Percentiles rank a stretch among this genome's conserved stretches.
Conservation (phyloP, 352 stramenopile genomes). For the Pythium brassicae region DNA sequence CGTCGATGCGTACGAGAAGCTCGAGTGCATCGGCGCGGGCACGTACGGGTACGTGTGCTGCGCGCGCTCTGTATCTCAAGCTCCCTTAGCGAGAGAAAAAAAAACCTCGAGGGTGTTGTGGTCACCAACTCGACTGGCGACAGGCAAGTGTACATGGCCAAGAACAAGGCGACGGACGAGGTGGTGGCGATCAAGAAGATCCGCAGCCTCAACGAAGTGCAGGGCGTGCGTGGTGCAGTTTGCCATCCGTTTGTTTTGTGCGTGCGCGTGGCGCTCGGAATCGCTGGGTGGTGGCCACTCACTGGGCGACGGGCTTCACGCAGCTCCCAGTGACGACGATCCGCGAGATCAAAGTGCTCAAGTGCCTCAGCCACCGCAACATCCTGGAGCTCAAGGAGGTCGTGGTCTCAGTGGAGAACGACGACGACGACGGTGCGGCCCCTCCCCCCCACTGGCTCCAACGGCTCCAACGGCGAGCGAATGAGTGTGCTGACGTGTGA, state of each 20-base stretch:
- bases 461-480: too few relatives aligned
- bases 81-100: too few relatives aligned
- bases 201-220: slow-evolving; percentile 86
- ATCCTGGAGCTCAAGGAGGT: slow-evolving; percentile 96
- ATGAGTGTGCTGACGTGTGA: not conserved
- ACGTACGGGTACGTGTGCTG: slow-evolving; percentile 70
- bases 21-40: slow-evolving; percentile 87
- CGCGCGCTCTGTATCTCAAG: not conserved
- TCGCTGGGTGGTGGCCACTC: too few relatives aligned
- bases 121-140: not conserved
- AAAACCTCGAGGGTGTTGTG: too few relatives aligned
- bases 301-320: not conserved
- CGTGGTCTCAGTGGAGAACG: slow-evolving; percentile 86
- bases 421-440: slow-evolving; percentile 68
- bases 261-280: not conserved
- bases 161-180: slow-evolving; percentile 78
- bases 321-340: slow-evolving; percentile 94
- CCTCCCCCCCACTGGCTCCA: too few relatives aligned
- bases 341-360: slow-evolving; percentile 98
- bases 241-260: too few relatives aligned
- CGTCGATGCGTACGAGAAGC: slow-evolving; percentile 86
- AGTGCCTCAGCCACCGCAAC: slow-evolving; percentile 94
- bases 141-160: slow-evolving; percentile 88
- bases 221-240: slow-evolving; percentile 51
- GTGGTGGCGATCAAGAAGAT: slow-evolving; percentile 92